Base-by-base conservation (phyloP, 2,329 filamentous ascomycete species). In the Trichothecium sympodiale region DNA sequence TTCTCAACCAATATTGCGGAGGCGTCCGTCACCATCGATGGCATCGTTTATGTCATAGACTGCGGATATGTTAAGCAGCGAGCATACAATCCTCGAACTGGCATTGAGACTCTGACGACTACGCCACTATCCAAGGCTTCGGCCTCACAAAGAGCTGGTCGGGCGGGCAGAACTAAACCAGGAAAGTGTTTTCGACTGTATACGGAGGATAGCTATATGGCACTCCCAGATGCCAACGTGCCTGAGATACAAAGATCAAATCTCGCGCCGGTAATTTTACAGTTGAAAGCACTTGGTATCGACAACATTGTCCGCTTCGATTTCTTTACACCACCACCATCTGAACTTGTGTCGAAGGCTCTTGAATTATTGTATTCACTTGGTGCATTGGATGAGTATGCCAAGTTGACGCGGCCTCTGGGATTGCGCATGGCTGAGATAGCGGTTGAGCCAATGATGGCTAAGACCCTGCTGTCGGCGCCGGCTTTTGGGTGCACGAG, bases 1-100 rank as follows among this genome's bases (percentile, higher is more conserved):
- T 80, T 95, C 45, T 82, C 85, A 4, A 96, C 91, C 39, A 96
- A 96, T 53, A 95, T 96, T 44, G 87, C 91, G 10, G 91, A 98
- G 63, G 89, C 91, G 4, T 94, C 86, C 2, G 82, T 98, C 30
- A 96, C 91, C 13, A 93, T 96, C 38, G 80, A 91, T 36, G 87
- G 86, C 3, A 88, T 96, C 41, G 79, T 87, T 37, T 94, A 85
- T 50, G 89, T 98, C 5, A 65, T 96, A 34, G 91, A 98, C 56
- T 80, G 76, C 36, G 91, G 91, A 2, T 95, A 85, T 52, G 87
- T 93, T 45, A 96, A 96, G 55, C 65, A 94, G 15, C 77, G 87
- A 28, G 81, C 83, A 6, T 96, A 86, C 59, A 82, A 93, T 45
- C 85, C 89, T 0, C 68, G 55, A 13, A 89, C 84, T 1, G 84